Percentiles rank a stretch among this genome's conserved stretches.
Conservation (phyloP, 331 rosid genomes). For the Erythrophleum ivorense region DNA sequence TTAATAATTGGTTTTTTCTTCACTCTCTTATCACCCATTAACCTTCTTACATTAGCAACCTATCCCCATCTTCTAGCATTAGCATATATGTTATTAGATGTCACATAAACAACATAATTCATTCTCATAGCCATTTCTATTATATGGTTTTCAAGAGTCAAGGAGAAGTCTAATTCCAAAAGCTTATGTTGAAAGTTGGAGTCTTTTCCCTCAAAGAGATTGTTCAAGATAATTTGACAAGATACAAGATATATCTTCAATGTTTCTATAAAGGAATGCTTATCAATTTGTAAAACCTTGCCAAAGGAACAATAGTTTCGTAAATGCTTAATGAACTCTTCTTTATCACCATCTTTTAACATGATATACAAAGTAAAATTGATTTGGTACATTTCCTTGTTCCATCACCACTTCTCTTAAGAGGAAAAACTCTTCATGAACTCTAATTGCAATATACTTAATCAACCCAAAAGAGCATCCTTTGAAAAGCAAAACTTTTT, state of each 20-base stretch:
- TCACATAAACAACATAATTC: too few relatives aligned
- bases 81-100: too few relatives aligned
- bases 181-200: too few relatives aligned
- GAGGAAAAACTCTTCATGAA: constrained; percentile 70
- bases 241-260: constrained; percentile 57
- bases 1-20: too few relatives aligned
- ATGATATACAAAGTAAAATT: constrained; percentile 61
- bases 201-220: constrained; percentile 56
- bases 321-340: constrained; percentile 38
- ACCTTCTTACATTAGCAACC: too few relatives aligned
- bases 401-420: constrained; percentile 66
- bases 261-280: constrained; percentile 57
- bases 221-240: constrained; percentile 60
- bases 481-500: constrained; percentile 59
- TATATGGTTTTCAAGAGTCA: too few relatives aligned
- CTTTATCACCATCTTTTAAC: constrained; percentile 53
- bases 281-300: constrained; percentile 68
- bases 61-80: too few relatives aligned
- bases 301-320: constrained; percentile 51
- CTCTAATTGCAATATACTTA: constrained; percentile 63
- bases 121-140: too few relatives aligned
- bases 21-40: too few relatives aligned
- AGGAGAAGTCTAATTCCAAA: too few relatives aligned
- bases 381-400: constrained; percentile 58
- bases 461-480: constrained; percentile 68